These are phyloP conservation scores for Talaromyces sp. DNA, from an alignment of 2,329 filamentous ascomycete genomes.

Conservation along the genomic window DNA sequence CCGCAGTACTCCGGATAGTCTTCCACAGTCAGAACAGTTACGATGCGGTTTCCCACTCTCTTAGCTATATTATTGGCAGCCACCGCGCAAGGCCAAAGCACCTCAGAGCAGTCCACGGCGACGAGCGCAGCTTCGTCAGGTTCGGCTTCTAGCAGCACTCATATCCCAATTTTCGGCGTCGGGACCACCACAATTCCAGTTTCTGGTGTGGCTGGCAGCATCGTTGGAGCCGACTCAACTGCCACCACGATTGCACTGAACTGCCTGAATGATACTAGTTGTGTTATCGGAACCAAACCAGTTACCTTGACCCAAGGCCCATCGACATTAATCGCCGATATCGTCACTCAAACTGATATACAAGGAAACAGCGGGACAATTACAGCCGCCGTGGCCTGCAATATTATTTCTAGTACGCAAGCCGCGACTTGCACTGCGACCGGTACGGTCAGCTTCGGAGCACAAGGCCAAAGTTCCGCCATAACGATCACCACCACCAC, in stretches of 20 bases:
- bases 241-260: slow-evolving; percentile 22
- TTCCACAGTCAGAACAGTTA: neutral
- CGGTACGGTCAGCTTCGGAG: neutral
- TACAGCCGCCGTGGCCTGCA: slow-evolving; percentile 20
- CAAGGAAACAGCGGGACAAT: slow-evolving; percentile 9
- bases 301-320: slow-evolving; percentile 23
- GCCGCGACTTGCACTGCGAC: slow-evolving; percentile 20
- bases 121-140: neutral
- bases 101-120: neutral
- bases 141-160: neutral
- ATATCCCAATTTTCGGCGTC: neutral
- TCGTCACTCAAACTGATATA: slow-evolving; percentile 15
- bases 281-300: slow-evolving; percentile 15
- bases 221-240: slow-evolving; percentile 20
- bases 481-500: slow-evolving; percentile 10
- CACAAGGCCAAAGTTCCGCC: neutral
- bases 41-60: neutral
- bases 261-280: slow-evolving; percentile 15
- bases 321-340: slow-evolving; percentile 21
- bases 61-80: neutral
- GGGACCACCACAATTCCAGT: neutral
- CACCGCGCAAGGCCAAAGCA: neutral
- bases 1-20: neutral
- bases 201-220: slow-evolving; percentile 10
- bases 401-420: slow-evolving; percentile 20